These are phyloP conservation scores for Rosellinia necatrix DNA, from an alignment of 2,329 filamentous ascomycete genomes.

Conservation along the genomic window DNA sequence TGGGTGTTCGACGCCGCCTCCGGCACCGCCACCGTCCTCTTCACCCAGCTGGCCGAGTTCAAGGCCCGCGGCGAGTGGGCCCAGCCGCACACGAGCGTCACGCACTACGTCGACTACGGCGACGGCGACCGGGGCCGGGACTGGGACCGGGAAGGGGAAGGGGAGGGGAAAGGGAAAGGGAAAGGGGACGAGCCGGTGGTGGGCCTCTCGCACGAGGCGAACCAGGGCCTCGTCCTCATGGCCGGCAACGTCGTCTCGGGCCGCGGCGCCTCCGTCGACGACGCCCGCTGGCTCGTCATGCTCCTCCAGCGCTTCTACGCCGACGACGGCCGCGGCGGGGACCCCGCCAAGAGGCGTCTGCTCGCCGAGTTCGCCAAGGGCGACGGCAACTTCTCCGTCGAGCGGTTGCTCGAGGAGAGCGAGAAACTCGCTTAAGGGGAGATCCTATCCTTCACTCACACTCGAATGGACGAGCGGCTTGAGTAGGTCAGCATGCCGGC, in stretches of 20 bases:
- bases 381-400: constrained; percentile 78
- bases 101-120: constrained; percentile 76
- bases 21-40: constrained; percentile 76
- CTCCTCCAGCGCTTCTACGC: constrained; percentile 94
- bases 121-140: too few relatives aligned
- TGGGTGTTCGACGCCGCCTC: constrained; percentile 82
- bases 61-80: constrained; percentile 89
- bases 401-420: constrained; percentile 84
- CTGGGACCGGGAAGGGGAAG: too few relatives aligned
- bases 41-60: constrained; percentile 92
- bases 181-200: not conserved
- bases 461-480: too few relatives aligned
- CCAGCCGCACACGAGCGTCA: constrained; percentile 90
- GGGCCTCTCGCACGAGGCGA: constrained; percentile 56
- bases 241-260: constrained; percentile 80
- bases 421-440: constrained; percentile 69
- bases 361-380: constrained; percentile 82
- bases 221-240: constrained; percentile 82
- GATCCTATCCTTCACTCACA: not conserved
- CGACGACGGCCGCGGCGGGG: constrained; percentile 57
- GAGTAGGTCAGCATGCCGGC: too few relatives aligned
- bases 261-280: constrained; percentile 74
- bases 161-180: too few relatives aligned
- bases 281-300: constrained; percentile 90
- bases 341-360: constrained; percentile 67